phyloP scores from a whole-genome alignment of 2,329 filamentous ascomycete genomes.

The Cyphellophora europaea region DNA sequence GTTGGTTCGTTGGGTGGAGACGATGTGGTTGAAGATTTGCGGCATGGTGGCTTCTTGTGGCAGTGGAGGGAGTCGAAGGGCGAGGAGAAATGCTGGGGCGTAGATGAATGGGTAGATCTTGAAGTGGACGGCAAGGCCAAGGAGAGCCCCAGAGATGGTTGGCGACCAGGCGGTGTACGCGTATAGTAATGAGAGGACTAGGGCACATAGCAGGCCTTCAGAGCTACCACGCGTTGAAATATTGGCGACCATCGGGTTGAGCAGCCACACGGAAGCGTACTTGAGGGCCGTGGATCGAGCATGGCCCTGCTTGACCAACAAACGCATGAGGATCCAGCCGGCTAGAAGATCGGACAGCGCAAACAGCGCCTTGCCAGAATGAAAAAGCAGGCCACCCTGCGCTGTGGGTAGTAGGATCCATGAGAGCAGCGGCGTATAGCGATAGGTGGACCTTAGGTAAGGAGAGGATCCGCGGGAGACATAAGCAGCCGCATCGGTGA shows the following conservation, averaged over 20 bases:
- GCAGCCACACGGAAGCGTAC: constrained; percentile 80
- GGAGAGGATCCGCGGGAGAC: constrained; percentile 60
- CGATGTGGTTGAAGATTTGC: constrained; percentile 16
- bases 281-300: constrained; percentile 50
- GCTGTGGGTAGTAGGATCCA: constrained; percentile 82
- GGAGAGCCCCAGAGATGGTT: constrained; percentile 58
- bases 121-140: constrained; percentile 85
- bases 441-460: constrained; percentile 86
- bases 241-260: constrained; percentile 96
- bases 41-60: constrained; percentile 13
- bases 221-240: constrained; percentile 94
- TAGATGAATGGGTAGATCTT: constrained; percentile 99
- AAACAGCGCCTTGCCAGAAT: constrained; percentile 81
- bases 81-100: constrained; percentile 48
- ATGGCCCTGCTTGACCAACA: constrained; percentile 43
- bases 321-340: constrained; percentile 62
- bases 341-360: constrained; percentile 74
- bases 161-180: constrained; percentile 59
- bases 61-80: constrained; percentile 25
- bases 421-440: constrained; percentile 88
- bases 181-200: constrained; percentile 78
- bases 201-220: constrained; percentile 76
- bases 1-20: constrained; percentile 29
- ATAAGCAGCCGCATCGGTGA: constrained; percentile 86
- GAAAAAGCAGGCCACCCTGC: constrained; percentile 56